phyloP scores from a whole-genome alignment of 192 early-diverging fungal species.

The Podila epigama region DNA sequence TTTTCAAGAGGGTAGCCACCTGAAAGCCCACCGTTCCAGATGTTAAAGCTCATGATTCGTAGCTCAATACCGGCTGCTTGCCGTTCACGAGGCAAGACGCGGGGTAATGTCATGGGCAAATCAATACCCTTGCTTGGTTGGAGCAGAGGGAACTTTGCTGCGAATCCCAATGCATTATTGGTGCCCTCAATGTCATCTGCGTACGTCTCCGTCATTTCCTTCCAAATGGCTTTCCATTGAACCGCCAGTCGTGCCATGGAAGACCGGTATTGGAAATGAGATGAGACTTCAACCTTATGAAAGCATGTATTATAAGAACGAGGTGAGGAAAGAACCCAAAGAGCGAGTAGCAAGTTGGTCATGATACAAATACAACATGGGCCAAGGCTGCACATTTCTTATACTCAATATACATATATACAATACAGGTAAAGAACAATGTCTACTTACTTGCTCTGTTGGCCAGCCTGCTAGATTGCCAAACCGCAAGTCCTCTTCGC shows the following conservation, averaged over 20 bases:
- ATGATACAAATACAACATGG: too few species aligned
- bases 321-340: background rate
- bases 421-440: too few species aligned
- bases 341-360: too few species aligned
- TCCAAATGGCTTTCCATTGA: slow-evolving; percentile 28
- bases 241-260: slow-evolving; percentile 22
- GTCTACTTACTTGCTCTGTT: slow-evolving; percentile 22
- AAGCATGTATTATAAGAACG: background rate
- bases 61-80: slow-evolving; percentile 39
- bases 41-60: slow-evolving; percentile 51
- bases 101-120: slow-evolving; percentile 19
- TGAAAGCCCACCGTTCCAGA: slow-evolving; percentile 47
- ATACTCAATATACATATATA: too few species aligned
- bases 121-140: background rate
- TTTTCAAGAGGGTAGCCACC: slow-evolving; percentile 21
- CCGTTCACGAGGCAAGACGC: slow-evolving; percentile 33
- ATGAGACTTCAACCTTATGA: slow-evolving; percentile 11
- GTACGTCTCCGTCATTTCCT: slow-evolving; percentile 4
- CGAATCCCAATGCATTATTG: slow-evolving; percentile 39
- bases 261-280: slow-evolving; percentile 20
- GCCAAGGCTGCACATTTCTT: too few species aligned
- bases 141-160: slow-evolving; percentile 21
- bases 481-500: slow-evolving; percentile 42
- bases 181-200: slow-evolving; percentile 27
- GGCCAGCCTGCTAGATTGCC: slow-evolving; percentile 45